Conservation (phyloP, 225 moss, liverwort and hornwort species). For the Marchantia polymorpha region DNA sequence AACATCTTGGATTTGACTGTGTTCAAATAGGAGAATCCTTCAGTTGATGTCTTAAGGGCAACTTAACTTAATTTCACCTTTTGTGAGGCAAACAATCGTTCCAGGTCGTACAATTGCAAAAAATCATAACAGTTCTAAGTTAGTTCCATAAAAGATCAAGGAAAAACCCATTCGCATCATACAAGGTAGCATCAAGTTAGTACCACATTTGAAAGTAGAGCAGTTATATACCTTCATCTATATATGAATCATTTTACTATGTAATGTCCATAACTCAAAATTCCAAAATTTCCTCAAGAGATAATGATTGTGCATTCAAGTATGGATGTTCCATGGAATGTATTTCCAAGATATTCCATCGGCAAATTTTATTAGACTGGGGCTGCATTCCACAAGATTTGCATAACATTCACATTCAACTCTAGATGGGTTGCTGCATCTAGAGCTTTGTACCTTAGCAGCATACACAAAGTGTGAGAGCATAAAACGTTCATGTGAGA, state of each 20-base stretch:
- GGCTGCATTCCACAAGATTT: slow-evolving; percentile 38
- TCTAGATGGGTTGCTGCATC: slow-evolving; percentile 49
- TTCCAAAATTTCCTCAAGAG: slow-evolving; percentile 35
- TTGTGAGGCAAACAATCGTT: slow-evolving; percentile 32
- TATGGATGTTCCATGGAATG: too few species aligned
- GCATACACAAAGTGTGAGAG: slow-evolving; percentile 42
- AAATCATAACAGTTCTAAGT: neutral
- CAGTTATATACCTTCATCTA: neutral
- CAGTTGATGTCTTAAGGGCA: slow-evolving; percentile 36
- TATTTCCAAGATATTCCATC: too few species aligned
- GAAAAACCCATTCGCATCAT: too few species aligned
- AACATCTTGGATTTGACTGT: slow-evolving; percentile 24
- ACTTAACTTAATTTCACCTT: slow-evolving; percentile 24
- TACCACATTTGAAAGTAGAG: neutral
- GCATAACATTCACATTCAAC: slow-evolving; percentile 34
- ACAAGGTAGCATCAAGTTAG: neutral
- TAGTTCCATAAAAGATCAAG: neutral
- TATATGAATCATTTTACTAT: neutral
- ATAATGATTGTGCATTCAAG: slow-evolving; percentile 30
- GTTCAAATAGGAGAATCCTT: slow-evolving; percentile 31
- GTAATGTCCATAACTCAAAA: slow-evolving; percentile 33
- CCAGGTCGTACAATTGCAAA: slow-evolving; percentile 34
- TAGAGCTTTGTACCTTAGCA: slow-evolving; percentile 41
- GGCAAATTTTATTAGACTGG: slow-evolving; percentile 5
- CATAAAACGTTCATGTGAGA: neutral